These are phyloP conservation scores for Acaromyces ingoldii DNA, from an alignment of 1,284 basidiomycete species.

Conservation along the genomic window DNA sequence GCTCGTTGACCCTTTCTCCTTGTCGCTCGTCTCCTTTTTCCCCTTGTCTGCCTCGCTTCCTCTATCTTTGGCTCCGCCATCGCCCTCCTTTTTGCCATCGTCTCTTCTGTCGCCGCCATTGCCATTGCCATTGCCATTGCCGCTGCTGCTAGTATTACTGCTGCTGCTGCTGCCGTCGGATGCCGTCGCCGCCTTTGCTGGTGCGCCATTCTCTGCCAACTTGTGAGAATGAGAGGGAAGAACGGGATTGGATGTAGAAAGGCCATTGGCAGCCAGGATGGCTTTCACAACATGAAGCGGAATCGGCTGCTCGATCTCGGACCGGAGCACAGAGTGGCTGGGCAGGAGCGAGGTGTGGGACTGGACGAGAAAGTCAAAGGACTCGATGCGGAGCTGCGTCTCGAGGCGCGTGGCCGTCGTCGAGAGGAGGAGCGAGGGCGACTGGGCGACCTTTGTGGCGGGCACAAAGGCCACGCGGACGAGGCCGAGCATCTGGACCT, in stretches of 20 bases:
- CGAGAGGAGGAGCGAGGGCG: too few species aligned
- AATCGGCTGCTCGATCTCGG: neutral
- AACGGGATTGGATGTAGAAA: neutral
- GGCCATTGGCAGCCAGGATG: conserved; percentile 4
- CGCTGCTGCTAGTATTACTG: too few species aligned
- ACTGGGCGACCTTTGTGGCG: conserved; percentile 7
- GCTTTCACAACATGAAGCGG: neutral
- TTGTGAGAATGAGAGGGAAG: neutral
- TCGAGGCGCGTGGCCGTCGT: conserved; percentile 16
- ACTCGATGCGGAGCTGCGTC: conserved; percentile 25
- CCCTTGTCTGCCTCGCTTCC: conserved; percentile 3
- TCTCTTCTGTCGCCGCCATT: neutral
- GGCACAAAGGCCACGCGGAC: conserved; percentile 27
- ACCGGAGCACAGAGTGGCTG: neutral
- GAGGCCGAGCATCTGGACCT: conserved; percentile 29
- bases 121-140: conserved; percentile 11
- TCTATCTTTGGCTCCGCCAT: conserved; percentile 3
- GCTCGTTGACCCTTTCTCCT: conserved; percentile 1
- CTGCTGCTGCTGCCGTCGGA: neutral
- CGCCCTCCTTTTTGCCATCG: neutral
- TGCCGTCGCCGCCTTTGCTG: neutral
- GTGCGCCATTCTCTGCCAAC: neutral
- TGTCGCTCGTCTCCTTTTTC: conserved; percentile 7
- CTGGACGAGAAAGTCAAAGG: conserved; percentile 12
- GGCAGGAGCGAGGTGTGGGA: neutral